phyloP scores from a whole-genome alignment of 805 yeast genomes.

The Lipomyces sp. region DNA sequence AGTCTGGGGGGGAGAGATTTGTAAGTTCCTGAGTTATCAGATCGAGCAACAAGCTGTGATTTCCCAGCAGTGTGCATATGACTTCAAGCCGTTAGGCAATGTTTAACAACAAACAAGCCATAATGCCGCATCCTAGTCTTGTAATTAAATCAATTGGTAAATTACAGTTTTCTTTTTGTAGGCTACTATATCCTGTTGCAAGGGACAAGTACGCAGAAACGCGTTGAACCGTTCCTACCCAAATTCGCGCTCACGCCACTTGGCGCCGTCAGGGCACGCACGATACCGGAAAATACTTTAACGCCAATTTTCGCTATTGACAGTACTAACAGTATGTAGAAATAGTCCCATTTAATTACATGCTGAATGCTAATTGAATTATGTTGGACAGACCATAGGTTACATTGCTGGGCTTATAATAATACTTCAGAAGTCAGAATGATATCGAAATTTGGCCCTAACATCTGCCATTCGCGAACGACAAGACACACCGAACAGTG shows the following conservation, averaged over 20 bases:
- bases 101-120: too few species aligned
- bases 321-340: not conserved
- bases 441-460: constrained; percentile 2
- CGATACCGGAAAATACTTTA: too few species aligned
- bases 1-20: too few species aligned
- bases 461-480: constrained; percentile 1
- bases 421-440: not conserved
- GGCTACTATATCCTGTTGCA: not conserved
- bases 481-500: constrained; percentile 5
- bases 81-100: too few species aligned
- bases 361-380: not conserved
- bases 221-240: not conserved
- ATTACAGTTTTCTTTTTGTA: too few species aligned
- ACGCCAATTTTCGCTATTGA: too few species aligned
- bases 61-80: too few species aligned
- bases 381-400: constrained; percentile 1
- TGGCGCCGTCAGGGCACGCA: too few species aligned
- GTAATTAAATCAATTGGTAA: too few species aligned
- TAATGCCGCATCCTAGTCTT: too few species aligned
- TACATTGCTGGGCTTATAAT: not conserved
- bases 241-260: not conserved
- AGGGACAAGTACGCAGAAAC: not conserved
- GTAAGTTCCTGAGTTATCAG: too few species aligned
- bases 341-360: not conserved
- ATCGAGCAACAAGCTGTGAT: too few species aligned